Base-by-base conservation (phyloP, 352 stramenopile species). In the Blastocystis sp. region DNA sequence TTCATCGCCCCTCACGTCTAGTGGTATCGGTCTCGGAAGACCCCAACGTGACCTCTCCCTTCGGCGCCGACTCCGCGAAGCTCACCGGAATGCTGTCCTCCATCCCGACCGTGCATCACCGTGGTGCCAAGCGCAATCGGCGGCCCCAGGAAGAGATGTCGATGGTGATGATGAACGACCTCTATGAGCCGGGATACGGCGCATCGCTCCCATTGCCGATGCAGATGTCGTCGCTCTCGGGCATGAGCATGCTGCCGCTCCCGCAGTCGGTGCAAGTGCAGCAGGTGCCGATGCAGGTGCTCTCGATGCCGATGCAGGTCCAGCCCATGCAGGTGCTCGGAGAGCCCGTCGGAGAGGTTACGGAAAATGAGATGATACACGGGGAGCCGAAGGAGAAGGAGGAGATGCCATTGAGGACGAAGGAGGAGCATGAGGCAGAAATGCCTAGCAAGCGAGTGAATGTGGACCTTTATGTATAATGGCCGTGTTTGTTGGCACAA, bases 381-480 rank as follows among this genome's bases (percentile, higher is more conserved):
- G n/a, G n/a, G n/a, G n/a, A n/a, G n/a, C n/a, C n/a, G n/a, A n/a
- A n/a, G n/a, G n/a, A n/a, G n/a, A n/a, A n/a, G n/a, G n/a, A n/a
- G n/a, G n/a, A n/a, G n/a, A n/a, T n/a, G 21, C 69, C 61, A 38
- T 46, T 81, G 24, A 40, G 46, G 1, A 48, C 61, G 0, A 64
- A 24, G 0, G 67, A 46, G n/a, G 46, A 61, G 0, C 8, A n/a
- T 1, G 21, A 44, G 21, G 11, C 14, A 1, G 27, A n/a, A n/a
- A n/a, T n/a, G n/a, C n/a, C 21, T 24, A 48, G 32, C 14, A 32
- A 64, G 46, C 16, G 46, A 8, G 44, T 46, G 14, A 21, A 61
- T 27, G 56, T 81, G 32, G 69, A 81, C 40, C n/a, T 81, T 21
- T 81, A 81, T 63, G 69, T 81, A 27, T 57, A 64, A 64, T 78